A percentile compares a stretch with the other conserved stretches of the same genome.
Conservation (phyloP, 2,329 filamentous ascomycete species). For the Neonectria coccinea region DNA sequence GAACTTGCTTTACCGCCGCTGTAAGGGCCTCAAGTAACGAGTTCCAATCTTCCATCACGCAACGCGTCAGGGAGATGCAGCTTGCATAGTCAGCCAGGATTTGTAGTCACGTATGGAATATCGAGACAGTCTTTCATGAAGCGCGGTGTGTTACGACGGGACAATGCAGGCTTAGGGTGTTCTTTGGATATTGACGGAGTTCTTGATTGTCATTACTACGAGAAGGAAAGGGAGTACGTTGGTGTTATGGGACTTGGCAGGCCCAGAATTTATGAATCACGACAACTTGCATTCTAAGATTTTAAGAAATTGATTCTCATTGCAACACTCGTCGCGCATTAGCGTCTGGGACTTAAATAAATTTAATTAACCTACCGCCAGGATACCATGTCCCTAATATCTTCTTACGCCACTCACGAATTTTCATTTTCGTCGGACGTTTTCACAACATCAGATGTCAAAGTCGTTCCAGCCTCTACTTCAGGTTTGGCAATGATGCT, state of each 20-base stretch:
- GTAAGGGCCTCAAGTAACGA: neutral
- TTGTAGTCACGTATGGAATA: neutral
- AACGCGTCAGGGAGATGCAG: neutral
- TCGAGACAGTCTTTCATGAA: neutral
- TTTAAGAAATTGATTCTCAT: no score
- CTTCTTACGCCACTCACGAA: no score
- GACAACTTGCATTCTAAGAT: neutral
- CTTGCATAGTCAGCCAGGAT: neutral
- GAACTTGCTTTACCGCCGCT: neutral
- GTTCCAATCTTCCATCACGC: neutral
- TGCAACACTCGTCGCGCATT: no score
- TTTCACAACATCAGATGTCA: no score
- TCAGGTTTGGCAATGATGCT: no score
- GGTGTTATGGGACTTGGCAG: no score
- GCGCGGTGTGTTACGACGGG: neutral
- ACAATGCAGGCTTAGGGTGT: neutral
- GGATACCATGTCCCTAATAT: no score
- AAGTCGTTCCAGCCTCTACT: no score
- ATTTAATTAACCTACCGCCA: no score
- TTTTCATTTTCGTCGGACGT: accelerated
- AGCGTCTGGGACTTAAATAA: no score
- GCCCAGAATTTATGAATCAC: neutral
- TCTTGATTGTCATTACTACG: neutral
- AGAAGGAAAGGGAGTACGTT: neutral
- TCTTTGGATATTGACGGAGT: neutral